Percentiles rank a stretch among this genome's conserved stretches.
These are phyloP conservation scores for Funneliformis caledonium DNA, from an alignment of 371 early-diverging fungal genomes.

Conservation along the genomic window DNA sequence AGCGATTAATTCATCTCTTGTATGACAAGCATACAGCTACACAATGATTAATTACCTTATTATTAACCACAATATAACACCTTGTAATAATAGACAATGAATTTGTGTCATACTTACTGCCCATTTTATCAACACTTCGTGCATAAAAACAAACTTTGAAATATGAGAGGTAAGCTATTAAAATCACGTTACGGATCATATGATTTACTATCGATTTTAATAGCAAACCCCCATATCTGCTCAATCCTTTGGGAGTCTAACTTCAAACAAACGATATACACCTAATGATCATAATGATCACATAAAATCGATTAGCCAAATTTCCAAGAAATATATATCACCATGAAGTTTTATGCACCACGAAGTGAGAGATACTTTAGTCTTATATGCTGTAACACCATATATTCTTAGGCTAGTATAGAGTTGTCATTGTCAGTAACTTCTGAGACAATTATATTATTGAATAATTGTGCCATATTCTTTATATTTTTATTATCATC, in stretches of 20 bases:
- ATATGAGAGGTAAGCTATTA: no score
- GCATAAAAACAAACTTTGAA: background rate
- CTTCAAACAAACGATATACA: conserved; percentile 23
- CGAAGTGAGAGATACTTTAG: conserved; percentile 18
- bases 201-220: no score
- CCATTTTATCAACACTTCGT: conserved; percentile 28
- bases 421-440: background rate
- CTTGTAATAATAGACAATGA: background rate
- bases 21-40: conserved; percentile 26
- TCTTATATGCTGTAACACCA: conserved; percentile 1
- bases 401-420: background rate
- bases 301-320: background rate
- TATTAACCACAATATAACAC: background rate
- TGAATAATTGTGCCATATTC: conserved; percentile 16
- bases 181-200: no score
- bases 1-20: conserved; percentile 32
- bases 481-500: conserved; percentile 30
- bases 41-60: conserved; percentile 19
- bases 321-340: background rate
- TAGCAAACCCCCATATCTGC: background rate
- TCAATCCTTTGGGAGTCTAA: conserved; percentile 24
- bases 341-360: background rate
- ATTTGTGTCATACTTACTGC: conserved; percentile 22
- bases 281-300: conserved; percentile 11
- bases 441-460: conserved; percentile 20